Evolutionary conservation across 768 basidiomycete species (phyloP).

Genomic region (Lentinus brumalis): DNA sequence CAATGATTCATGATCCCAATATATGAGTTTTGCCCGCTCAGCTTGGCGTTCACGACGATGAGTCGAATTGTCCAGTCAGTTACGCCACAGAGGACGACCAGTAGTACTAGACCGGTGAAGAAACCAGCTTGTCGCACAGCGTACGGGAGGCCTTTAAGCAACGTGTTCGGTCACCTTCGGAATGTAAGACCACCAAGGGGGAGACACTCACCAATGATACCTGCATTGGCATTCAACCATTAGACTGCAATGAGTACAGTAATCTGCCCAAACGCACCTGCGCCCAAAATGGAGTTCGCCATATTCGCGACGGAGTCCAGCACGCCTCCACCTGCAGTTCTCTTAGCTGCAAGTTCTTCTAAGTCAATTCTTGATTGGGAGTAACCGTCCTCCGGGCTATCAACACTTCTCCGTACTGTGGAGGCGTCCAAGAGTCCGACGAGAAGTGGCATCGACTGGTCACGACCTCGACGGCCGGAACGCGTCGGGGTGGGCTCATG

Average conservation of each 20-base stretch:
- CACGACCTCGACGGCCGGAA: constrained; percentile 34
- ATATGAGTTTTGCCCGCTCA: constrained; percentile 90
- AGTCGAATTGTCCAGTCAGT: constrained; percentile 99
- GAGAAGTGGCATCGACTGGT: constrained; percentile 74
- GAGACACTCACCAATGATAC: constrained; percentile 69
- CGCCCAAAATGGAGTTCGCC: constrained; percentile 95
- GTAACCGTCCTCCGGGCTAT: constrained; percentile 39
- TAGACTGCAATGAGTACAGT: background rate
- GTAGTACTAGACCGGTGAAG: constrained; percentile 80
- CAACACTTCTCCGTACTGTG: constrained; percentile 53
- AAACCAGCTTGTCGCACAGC: constrained; percentile 95
- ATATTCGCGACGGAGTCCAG: constrained; percentile 86
- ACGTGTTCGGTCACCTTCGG: background rate
- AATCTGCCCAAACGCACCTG: constrained; percentile 51
- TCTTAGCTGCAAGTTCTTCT: constrained; percentile 70
- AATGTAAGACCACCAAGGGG: background rate
- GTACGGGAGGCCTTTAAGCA: constrained; percentile 78
- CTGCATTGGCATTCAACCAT: constrained; percentile 35
- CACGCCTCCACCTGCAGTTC: constrained; percentile 69
- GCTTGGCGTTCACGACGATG: constrained; percentile 93
- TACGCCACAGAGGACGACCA: constrained; percentile 75
- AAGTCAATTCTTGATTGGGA: constrained; percentile 54
- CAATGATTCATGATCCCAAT: constrained; percentile 94
- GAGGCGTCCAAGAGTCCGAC: constrained; percentile 76
- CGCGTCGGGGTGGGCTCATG: constrained; percentile 28